Evolutionary conservation across 2,329 filamentous ascomycete genomes (phyloP).

Genomic region (Neoarthrinium moseri): DNA sequence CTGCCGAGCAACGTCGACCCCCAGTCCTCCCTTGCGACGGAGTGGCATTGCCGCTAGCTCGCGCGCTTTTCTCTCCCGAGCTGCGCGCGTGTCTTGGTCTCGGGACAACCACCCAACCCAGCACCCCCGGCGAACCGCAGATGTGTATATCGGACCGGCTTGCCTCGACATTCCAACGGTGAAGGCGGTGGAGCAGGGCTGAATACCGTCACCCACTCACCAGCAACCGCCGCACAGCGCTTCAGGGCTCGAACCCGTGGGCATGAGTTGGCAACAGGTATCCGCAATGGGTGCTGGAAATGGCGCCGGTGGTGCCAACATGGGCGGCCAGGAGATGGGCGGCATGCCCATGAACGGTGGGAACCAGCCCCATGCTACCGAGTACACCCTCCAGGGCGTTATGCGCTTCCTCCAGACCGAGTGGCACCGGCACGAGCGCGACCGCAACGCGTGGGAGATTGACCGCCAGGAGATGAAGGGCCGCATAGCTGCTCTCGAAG

Average conservation of each 20-base stretch:
- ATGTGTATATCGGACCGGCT: conserved; percentile 12
- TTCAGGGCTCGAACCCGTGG: conserved; percentile 2
- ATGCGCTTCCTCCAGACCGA: conserved; percentile 99
- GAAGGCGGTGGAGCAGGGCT: conserved; percentile 7
- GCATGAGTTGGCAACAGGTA: conserved; percentile 35
- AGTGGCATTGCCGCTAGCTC: not conserved
- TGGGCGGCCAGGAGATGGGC: conserved; percentile 38
- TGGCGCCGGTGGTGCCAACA: conserved; percentile 42
- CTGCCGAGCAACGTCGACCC: too few species aligned
- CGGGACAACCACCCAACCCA: conserved; percentile 15
- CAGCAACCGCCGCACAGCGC: conserved; percentile 4
- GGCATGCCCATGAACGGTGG: conserved; percentile 38
- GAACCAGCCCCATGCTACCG: conserved; percentile 57
- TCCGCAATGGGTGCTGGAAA: conserved; percentile 40
- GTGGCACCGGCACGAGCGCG: conserved; percentile 98
- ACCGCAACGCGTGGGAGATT: conserved; percentile 98
- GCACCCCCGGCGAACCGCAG: not conserved
- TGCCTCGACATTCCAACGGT: not conserved
- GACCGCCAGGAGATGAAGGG: conserved; percentile 99
- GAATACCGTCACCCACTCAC: not conserved
- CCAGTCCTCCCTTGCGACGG: not conserved
- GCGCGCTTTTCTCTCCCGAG: too few species aligned
- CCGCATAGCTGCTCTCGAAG: conserved; percentile 91
- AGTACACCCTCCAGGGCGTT: conserved; percentile 71
- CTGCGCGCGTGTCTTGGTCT: conserved; percentile 17